A percentile compares a stretch with the other conserved stretches of the same genome.
Conservation (phyloP, 768 basidiomycete species). For the Daedaleopsis nitida region DNA sequence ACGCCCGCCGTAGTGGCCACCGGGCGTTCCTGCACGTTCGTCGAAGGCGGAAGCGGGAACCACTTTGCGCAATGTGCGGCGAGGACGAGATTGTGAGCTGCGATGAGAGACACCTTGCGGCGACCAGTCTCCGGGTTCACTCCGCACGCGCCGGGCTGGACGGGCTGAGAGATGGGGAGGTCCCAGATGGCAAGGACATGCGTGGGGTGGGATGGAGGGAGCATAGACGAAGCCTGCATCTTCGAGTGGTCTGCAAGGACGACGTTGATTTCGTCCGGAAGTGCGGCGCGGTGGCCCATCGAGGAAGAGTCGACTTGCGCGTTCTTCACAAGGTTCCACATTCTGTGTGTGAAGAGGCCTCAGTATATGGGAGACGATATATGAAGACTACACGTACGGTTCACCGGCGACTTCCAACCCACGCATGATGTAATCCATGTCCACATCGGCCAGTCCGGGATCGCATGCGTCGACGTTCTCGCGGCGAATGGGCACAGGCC, state of each 20-base stretch:
- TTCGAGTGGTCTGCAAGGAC: slow-evolving; percentile 30
- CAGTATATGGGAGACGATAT: neutral
- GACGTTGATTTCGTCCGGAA: slow-evolving; percentile 49
- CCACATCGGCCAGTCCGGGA: slow-evolving; percentile 50
- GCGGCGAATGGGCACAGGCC: slow-evolving; percentile 46
- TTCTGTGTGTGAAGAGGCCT: slow-evolving; percentile 14
- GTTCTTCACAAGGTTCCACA: slow-evolving; percentile 20
- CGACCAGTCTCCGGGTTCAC: slow-evolving; percentile 17
- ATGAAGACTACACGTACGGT: slow-evolving; percentile 36
- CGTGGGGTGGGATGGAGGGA: slow-evolving; percentile 35
- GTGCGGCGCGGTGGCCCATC: slow-evolving; percentile 35
- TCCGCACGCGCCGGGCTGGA: slow-evolving; percentile 18
- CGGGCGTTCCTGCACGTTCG: slow-evolving; percentile 9
- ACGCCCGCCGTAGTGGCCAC: slow-evolving; percentile 14
- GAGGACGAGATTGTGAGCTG: slow-evolving; percentile 63
- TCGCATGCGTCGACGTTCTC: slow-evolving; percentile 58
- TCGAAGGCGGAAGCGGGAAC: slow-evolving; percentile 48
- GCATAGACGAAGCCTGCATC: slow-evolving; percentile 23
- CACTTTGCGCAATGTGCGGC: slow-evolving; percentile 62
- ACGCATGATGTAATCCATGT: slow-evolving; percentile 65
- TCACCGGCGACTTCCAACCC: slow-evolving; percentile 47
- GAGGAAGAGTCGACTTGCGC: slow-evolving; percentile 2
- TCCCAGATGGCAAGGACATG: slow-evolving; percentile 51
- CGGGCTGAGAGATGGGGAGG: slow-evolving; percentile 38
- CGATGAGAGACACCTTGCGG: slow-evolving; percentile 51